Percentiles rank a stretch among this genome's conserved stretches.
Evolutionary conservation across 768 basidiomycete species (phyloP).

Genomic region (Peribolospora kevripleyi): DNA sequence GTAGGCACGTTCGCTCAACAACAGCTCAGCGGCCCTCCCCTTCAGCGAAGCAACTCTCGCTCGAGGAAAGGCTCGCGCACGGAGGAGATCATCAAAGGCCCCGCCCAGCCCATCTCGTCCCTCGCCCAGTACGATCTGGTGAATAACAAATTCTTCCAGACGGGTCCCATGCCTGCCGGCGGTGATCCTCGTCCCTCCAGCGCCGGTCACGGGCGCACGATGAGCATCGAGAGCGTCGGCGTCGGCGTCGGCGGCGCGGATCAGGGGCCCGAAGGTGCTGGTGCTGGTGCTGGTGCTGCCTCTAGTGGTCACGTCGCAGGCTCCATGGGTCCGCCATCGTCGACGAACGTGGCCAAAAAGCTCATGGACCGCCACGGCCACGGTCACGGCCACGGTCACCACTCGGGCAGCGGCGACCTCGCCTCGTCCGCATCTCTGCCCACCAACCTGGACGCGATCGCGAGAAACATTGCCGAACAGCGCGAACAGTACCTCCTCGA

Average conservation of each 20-base stretch:
- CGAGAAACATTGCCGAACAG: background rate
- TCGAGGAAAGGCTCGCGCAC: constrained; percentile 22
- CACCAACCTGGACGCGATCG: constrained; percentile 21
- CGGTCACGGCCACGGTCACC: too few relatives aligned
- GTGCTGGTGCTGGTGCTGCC: too few relatives aligned
- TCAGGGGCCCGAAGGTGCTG: too few relatives aligned
- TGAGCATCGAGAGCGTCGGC: background rate
- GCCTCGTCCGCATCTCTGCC: constrained; percentile 41
- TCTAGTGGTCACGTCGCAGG: too few relatives aligned
- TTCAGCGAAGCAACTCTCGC: background rate
- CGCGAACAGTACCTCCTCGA: too few relatives aligned
- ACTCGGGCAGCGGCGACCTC: constrained; percentile 9
- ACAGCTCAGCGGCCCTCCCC: too few relatives aligned
- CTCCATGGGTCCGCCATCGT: background rate
- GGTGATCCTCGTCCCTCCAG: background rate
- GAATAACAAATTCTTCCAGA: constrained; percentile 37
- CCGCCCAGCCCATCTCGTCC: constrained; percentile 33
- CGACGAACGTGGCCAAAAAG: background rate
- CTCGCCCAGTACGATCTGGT: constrained; percentile 30
- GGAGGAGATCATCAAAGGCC: constrained; percentile 35
- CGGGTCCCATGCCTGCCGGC: background rate
- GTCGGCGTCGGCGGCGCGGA: background rate
- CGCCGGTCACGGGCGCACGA: background rate
- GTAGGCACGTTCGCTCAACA: too few relatives aligned
- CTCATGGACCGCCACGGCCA: background rate